A percentile compares a stretch with the other conserved stretches of the same genome.
Evolutionary conservation across 148 eudicot genomes (phyloP).

Genomic region (Nepenthes mirabilis): DNA sequence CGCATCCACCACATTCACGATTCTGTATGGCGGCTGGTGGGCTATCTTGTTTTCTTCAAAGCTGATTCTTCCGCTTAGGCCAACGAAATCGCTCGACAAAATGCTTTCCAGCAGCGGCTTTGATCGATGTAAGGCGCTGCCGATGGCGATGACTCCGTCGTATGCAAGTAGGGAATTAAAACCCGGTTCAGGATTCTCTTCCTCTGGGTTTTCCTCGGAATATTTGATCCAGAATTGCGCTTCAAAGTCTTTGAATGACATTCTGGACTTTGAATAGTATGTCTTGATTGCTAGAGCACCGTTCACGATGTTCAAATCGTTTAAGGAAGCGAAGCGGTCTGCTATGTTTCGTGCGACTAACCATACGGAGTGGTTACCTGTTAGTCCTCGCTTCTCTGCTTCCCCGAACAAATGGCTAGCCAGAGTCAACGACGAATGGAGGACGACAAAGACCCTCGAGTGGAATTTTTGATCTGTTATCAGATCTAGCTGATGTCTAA

Average conservation of each 20-base stretch:
- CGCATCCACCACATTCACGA: constrained; percentile 23
- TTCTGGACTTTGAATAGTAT: constrained; percentile 11
- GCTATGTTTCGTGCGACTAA: constrained; percentile 6
- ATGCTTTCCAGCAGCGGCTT: constrained; percentile 11
- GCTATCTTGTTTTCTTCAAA: constrained; percentile 14
- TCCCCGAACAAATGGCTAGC: constrained; percentile 11
- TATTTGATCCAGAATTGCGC: constrained; percentile 10
- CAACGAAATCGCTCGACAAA: constrained; percentile 15
- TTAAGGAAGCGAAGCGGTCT: constrained; percentile 8
- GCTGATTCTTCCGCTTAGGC: constrained; percentile 24
- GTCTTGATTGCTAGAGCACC: constrained; percentile 19
- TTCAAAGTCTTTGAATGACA: constrained; percentile 13
- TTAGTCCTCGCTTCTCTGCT: constrained; percentile 11
- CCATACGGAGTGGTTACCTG: constrained; percentile 17
- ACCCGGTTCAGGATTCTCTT: constrained; percentile 16
- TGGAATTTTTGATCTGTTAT: background rate
- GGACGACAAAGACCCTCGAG: constrained; percentile 22
- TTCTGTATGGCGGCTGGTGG: background rate
- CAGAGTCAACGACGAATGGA: constrained; percentile 8
- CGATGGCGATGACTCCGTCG: constrained; percentile 21
- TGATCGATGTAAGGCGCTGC: constrained; percentile 10
- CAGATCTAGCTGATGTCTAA: background rate
- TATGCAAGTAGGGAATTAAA: constrained; percentile 33
- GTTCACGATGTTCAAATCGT: background rate
- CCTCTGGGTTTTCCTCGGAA: constrained; percentile 17